phyloP scores from a whole-genome alignment of 257 asterid genomes.

The Jasminum sambac region DNA sequence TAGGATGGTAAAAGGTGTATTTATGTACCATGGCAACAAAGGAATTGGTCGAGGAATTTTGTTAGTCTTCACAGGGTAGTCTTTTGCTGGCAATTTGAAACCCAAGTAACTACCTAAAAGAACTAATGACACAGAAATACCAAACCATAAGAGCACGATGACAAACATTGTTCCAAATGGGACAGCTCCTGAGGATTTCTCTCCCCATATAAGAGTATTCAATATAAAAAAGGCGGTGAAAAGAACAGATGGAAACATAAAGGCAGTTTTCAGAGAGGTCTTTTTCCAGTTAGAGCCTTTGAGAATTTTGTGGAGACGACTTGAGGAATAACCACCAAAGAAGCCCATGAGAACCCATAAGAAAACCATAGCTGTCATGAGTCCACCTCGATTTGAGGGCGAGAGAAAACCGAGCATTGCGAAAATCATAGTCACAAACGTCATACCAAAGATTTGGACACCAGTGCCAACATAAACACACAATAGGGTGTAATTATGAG shows the following conservation, averaged over 20 bases:
- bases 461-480: constrained; percentile 60
- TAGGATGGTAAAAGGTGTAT: constrained; percentile 38
- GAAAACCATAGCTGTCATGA: constrained; percentile 55
- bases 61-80: constrained; percentile 40
- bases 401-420: constrained; percentile 59
- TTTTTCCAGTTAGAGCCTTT: constrained; percentile 48
- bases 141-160: constrained; percentile 52
- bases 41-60: constrained; percentile 58
- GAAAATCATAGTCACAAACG: constrained; percentile 48
- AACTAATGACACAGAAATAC: constrained; percentile 50
- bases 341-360: constrained; percentile 56
- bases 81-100: constrained; percentile 25
- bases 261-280: constrained; percentile 42
- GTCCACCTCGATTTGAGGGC: constrained; percentile 53
- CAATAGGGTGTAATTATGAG: constrained; percentile 34
- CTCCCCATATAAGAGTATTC: constrained; percentile 55
- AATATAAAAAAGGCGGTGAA: constrained; percentile 39
- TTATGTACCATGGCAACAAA: constrained; percentile 52
- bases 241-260: constrained; percentile 44
- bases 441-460: constrained; percentile 52
- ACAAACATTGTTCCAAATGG: constrained; percentile 53
- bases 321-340: constrained; percentile 48
- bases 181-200: constrained; percentile 54
- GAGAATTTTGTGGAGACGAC: constrained; percentile 37
- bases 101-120: constrained; percentile 51